Base-by-base conservation (phyloP, 768 basidiomycete species). In the Russula dissimulans region DNA sequence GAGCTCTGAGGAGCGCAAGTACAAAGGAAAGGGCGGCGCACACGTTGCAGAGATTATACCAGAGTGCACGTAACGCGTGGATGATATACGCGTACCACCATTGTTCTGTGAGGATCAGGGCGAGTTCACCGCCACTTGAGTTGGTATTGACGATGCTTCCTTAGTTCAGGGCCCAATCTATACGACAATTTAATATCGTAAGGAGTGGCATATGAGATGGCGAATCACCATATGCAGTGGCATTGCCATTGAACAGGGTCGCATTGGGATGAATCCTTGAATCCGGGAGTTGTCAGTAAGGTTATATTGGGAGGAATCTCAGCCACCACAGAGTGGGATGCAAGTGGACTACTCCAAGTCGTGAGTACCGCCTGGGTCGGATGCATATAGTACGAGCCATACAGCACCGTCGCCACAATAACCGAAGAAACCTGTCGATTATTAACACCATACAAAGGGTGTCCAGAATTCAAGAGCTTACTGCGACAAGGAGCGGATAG, bases 11-110 rank as follows among this genome's bases (percentile, higher is more conserved):
- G 31, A 10, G 43, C 4, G 32, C 52, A 38, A 17, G 42, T n/a
- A 34, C 22, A 2, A 10, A 29, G 31, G 3, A 22, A 5, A n/a
- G 61, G 9, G 41, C 7, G 5, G 69, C 75, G 34, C 66, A 89
- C 86, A 61, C 56, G 74, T 78, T 43, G 87, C 76, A 39, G 85
- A 88, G 66, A 92, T 79, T 12, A 75, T 83, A 39, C 91, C 91
- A 66, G 92, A 93, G 70, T 91, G 85, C 3, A 93, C 72, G 68
- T 91, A 93, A 44, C 84, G 81, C 2, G 91, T 93, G 26, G 86
- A 86, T 4, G 87, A 87, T 49, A 94, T 65, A 45, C 86, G 80
- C 5, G 86, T 92, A 18, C 92, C 91, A 36, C 86, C 86, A 61
- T 87, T 87, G 5, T 72, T 70, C 68, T 91, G 69, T 87, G 45